These are phyloP conservation scores for Friedmanniomyces endolithicus DNA, from an alignment of 495 filamentous ascomycete genomes.

Conservation along the genomic window DNA sequence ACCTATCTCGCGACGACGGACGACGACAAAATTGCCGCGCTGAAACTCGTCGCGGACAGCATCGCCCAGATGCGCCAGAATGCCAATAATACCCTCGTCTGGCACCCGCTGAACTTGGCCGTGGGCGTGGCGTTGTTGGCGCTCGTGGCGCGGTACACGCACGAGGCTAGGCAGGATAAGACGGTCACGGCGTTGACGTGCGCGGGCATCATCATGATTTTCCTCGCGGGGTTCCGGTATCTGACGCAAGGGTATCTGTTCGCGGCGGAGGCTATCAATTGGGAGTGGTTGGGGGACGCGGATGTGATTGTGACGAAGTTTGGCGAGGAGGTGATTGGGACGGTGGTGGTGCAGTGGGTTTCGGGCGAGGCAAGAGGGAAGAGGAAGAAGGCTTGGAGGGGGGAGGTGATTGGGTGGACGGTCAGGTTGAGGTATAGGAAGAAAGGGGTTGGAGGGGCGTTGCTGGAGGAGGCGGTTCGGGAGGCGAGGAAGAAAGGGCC, in stretches of 20 bases:
- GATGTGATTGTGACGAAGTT: slow-evolving; percentile 43
- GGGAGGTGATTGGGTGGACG: slow-evolving; percentile 63
- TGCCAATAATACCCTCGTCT: slow-evolving; percentile 41
- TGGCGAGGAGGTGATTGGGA: slow-evolving; percentile 46
- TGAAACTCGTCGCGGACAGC: slow-evolving; percentile 55
- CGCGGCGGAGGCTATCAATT: slow-evolving; percentile 41
- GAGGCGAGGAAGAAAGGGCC: slow-evolving; percentile 45
- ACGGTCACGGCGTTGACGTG: slow-evolving; percentile 32
- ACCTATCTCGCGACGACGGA: slow-evolving; percentile 27
- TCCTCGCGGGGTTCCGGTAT: slow-evolving; percentile 32
- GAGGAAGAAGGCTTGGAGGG: slow-evolving; percentile 28
- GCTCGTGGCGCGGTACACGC: slow-evolving; percentile 28
- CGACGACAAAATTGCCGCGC: slow-evolving; percentile 53
- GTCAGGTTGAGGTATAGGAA: slow-evolving; percentile 53
- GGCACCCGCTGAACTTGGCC: slow-evolving; percentile 37
- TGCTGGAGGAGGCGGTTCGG: slow-evolving; percentile 55
- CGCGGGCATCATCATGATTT: slow-evolving; percentile 36
- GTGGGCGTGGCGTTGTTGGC: slow-evolving; percentile 30
- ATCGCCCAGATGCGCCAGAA: slow-evolving; percentile 52
- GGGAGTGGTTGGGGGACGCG: slow-evolving; percentile 36
- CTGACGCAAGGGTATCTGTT: slow-evolving; percentile 38
- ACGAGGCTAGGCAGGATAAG: slow-evolving; percentile 23
- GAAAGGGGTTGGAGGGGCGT: slow-evolving; percentile 51
- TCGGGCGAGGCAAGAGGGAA: slow-evolving; percentile 34
- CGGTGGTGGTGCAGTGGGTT: slow-evolving; percentile 37